Conservation (phyloP, 148 eudicot species). For the Spergularia marina region DNA sequence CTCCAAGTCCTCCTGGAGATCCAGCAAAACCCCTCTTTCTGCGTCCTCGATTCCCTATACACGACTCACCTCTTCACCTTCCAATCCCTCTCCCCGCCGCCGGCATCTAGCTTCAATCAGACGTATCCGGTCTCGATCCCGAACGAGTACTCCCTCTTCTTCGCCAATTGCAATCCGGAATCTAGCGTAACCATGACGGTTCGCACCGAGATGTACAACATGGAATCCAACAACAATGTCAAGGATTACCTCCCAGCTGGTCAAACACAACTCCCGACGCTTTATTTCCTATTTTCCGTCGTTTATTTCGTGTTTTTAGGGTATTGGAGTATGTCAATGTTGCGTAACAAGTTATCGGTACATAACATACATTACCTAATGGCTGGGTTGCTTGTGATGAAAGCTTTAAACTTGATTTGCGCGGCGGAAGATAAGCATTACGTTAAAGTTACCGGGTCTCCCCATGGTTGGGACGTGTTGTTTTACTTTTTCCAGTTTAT, state of each 20-base stretch:
- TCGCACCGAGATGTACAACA: constrained; percentile 60
- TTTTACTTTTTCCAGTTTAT: constrained; percentile 83
- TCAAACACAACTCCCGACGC: constrained; percentile 56
- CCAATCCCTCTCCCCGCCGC: constrained; percentile 74
- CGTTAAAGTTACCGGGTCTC: constrained; percentile 86
- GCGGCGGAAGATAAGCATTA: constrained; percentile 96
- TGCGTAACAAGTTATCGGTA: constrained; percentile 45
- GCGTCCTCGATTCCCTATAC: constrained; percentile 69
- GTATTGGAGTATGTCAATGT: constrained; percentile 43
- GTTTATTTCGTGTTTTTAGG: constrained; percentile 50
- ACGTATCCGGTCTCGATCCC: constrained; percentile 49
- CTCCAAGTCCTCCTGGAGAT: constrained; percentile 75
- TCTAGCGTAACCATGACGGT: constrained; percentile 70
- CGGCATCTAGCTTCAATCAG: constrained; percentile 44
- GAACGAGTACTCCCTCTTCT: constrained; percentile 69
- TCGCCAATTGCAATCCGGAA: constrained; percentile 73
- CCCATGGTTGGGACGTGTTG: constrained; percentile 94
- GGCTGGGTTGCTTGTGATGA: constrained; percentile 64
- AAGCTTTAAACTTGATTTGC: constrained; percentile 77
- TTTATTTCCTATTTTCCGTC: constrained; percentile 54
- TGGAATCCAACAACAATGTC: constrained; percentile 39
- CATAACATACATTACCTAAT: constrained; percentile 74
- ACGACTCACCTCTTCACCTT: constrained; percentile 56
- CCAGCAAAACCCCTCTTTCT: constrained; percentile 59
- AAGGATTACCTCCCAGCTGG: constrained; percentile 78